Percentiles rank a stretch among this genome's conserved stretches.
phyloP scores from a whole-genome alignment of 306 rosid species.

The Malus sylvestris region DNA sequence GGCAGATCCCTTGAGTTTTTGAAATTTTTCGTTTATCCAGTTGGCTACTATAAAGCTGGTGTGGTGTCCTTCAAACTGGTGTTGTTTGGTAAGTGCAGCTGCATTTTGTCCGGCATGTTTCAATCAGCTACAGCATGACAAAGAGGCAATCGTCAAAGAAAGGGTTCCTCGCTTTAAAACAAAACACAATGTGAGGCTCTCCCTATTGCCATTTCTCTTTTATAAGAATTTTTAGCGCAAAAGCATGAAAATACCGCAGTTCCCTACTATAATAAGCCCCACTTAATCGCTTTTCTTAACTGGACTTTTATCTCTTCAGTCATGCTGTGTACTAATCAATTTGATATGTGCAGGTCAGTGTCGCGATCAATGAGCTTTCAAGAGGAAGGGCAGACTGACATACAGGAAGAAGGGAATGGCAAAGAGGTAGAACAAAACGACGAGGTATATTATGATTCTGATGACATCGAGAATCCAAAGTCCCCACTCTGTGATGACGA shows the following conservation, averaged over 20 bases:
- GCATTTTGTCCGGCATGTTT: conserved; percentile 56
- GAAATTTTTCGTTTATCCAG: not conserved
- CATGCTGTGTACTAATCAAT: not conserved
- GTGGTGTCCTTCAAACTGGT: not conserved
- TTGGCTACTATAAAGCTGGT: not conserved
- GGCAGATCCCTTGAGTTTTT: conserved; percentile 5
- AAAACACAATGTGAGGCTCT: conserved; percentile 33
- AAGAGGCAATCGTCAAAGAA: conserved; percentile 36
- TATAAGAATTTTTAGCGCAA: not conserved
- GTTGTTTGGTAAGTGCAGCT: conserved; percentile 45
- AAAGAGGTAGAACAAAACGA: conserved; percentile 22
- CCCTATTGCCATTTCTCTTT: not conserved
- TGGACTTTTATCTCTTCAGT: not conserved
- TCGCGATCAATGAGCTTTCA: conserved; percentile 18
- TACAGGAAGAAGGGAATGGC: not conserved
- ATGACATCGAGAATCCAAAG: conserved; percentile 45
- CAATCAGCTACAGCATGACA: conserved; percentile 37
- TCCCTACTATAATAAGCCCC: conserved; percentile 1
- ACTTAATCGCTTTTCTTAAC: not conserved
- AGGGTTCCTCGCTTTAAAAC: conserved; percentile 19
- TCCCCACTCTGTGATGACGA: conserved; percentile 19
- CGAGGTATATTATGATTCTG: conserved; percentile 15
- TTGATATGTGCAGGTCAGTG: conserved; percentile 39
- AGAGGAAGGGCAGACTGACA: conserved; percentile 15
- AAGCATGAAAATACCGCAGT: not conserved